A percentile compares a stretch with the other conserved stretches of the same genome.
Conservation (phyloP, 2,329 filamentous ascomycete species). For the Monilinia vaccinii-corymbosi region DNA sequence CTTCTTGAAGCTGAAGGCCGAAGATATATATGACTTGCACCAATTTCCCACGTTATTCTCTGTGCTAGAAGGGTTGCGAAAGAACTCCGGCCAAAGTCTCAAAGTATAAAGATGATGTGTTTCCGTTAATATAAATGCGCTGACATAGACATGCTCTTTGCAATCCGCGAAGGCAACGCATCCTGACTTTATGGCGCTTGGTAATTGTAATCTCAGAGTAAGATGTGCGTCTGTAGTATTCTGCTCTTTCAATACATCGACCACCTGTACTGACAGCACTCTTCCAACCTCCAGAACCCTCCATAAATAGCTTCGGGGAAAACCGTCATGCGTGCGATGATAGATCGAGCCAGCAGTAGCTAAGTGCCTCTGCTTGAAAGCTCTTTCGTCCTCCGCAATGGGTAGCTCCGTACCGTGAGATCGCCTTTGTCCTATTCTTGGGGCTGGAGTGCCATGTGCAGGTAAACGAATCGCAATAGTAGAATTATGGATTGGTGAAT, state of each 20-base stretch:
- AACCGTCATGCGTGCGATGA: conserved; percentile 65
- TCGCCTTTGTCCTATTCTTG: conserved; percentile 34
- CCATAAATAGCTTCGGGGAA: conserved; percentile 86
- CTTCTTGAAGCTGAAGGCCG: conserved; percentile 66
- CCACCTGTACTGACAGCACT: conserved; percentile 71
- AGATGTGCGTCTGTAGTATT: conserved; percentile 61
- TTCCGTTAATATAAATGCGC: conserved; percentile 70
- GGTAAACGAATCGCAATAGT: conserved; percentile 63
- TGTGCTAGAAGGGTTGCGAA: conserved; percentile 58
- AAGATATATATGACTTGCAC: conserved; percentile 65
- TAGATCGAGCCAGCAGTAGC: conserved; percentile 75
- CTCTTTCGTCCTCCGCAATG: conserved; percentile 57
- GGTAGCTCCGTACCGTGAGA: conserved; percentile 31
- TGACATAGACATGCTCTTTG: conserved; percentile 66
- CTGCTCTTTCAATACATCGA: conserved; percentile 67
- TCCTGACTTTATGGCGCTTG: conserved; percentile 60
- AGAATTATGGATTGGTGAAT: conserved; percentile 59
- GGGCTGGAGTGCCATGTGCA: conserved; percentile 34
- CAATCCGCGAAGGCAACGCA: conserved; percentile 80
- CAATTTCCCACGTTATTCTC: conserved; percentile 68
- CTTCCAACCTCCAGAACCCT: conserved; percentile 72
- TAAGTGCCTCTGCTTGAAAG: conserved; percentile 63
- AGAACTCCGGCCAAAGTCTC: conserved; percentile 73
- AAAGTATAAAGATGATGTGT: conserved; percentile 77
- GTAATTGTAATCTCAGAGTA: conserved; percentile 70